phyloP scores from a whole-genome alignment of 306 rosid genomes.

The Sindora glabra region DNA sequence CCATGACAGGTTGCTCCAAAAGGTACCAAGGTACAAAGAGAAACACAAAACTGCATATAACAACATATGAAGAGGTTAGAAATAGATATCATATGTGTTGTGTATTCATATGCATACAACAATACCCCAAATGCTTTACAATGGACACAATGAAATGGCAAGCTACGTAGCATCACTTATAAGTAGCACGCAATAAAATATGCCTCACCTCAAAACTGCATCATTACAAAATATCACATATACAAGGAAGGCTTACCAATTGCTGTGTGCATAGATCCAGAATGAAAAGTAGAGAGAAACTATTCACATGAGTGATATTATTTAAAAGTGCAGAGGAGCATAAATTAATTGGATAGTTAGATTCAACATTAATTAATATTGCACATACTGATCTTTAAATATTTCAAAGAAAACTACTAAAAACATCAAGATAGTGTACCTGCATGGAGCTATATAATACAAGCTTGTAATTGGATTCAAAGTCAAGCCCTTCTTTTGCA shows the following conservation, averaged over 20 bases:
- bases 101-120: background rate
- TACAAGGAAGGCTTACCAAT: too few relatives aligned
- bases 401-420: slow-evolving; percentile 1
- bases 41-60: slow-evolving; percentile 71
- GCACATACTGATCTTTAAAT: background rate
- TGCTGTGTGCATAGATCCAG: too few relatives aligned
- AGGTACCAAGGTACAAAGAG: slow-evolving; percentile 86
- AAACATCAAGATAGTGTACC: slow-evolving; percentile 40
- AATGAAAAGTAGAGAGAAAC: too few relatives aligned
- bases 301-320: too few relatives aligned
- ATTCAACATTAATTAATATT: background rate
- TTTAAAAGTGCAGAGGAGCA: too few relatives aligned
- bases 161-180: too few relatives aligned
- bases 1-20: slow-evolving; percentile 80
- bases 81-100: background rate
- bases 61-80: slow-evolving; percentile 11
- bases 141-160: too few relatives aligned
- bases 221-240: too few relatives aligned
- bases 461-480: slow-evolving; percentile 89
- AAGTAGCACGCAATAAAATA: too few relatives aligned
- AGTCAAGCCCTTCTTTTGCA: slow-evolving; percentile 88
- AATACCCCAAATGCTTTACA: background rate
- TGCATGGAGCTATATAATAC: slow-evolving; percentile 97
- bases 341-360: background rate
- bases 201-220: too few relatives aligned